Evolutionary conservation across 345 rosid genomes (phyloP).

Genomic region (Alliaria petiolata): DNA sequence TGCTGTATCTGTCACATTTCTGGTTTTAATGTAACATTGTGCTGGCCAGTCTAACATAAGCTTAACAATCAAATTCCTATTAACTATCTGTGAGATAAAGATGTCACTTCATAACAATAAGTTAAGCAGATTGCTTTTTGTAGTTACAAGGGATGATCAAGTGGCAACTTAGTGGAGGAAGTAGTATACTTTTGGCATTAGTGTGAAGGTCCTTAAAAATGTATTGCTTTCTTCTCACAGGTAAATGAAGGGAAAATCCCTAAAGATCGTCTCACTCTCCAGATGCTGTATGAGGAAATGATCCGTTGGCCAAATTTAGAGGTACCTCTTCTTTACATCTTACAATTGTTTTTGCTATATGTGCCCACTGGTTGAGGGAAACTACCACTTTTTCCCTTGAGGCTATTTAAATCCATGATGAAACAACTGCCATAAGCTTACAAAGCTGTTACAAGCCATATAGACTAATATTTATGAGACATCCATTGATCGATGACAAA

Average conservation of each 20-base stretch:
- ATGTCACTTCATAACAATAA: background rate
- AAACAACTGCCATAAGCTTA: background rate
- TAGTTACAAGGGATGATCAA: background rate
- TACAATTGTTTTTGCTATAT: background rate
- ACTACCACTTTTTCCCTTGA: background rate
- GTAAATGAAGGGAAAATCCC: constrained; percentile 85
- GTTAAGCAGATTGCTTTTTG: background rate
- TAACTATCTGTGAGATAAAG: background rate
- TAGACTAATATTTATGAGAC: background rate
- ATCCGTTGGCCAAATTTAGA: constrained; percentile 85
- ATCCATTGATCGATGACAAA: background rate
- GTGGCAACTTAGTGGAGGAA: background rate
- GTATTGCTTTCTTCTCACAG: constrained; percentile 31
- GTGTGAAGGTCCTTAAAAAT: background rate
- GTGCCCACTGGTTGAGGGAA: background rate
- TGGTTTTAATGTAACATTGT: background rate
- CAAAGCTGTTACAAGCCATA: background rate
- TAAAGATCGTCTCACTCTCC: constrained; percentile 60
- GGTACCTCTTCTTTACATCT: constrained; percentile 35
- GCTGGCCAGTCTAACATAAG: background rate
- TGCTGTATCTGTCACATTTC: constrained; percentile 7
- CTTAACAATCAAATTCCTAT: background rate
- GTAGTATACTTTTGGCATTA: background rate
- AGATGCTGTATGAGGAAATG: constrained; percentile 82
- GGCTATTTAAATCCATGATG: background rate